A percentile compares a stretch with the other conserved stretches of the same genome.
Evolutionary conservation across 1,139 yeast genomes (phyloP).

Genomic region (Sugiyamaella paludigena): DNA sequence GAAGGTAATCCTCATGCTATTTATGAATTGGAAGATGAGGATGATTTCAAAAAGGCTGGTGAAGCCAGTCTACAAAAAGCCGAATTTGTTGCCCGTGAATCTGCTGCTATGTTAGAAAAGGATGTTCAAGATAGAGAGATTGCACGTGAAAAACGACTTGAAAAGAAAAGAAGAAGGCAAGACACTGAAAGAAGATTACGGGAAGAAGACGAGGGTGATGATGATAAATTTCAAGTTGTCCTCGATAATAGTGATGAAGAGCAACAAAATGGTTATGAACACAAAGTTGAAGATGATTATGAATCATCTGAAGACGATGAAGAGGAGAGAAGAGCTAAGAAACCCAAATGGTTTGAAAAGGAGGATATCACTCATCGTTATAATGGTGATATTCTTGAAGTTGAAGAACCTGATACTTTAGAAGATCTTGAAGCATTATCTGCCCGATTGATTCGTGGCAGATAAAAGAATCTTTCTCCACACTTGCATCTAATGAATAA

Average conservation of each 20-base stretch:
- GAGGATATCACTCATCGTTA: constrained; percentile 36
- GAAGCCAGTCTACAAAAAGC: constrained; percentile 67
- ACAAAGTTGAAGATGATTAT: constrained; percentile 12
- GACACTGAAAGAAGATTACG: constrained; percentile 67
- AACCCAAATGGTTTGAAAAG: constrained; percentile 34
- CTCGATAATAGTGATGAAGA: constrained; percentile 30
- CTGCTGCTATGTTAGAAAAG: constrained; percentile 61
- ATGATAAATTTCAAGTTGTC: constrained; percentile 42
- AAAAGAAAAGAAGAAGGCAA: constrained; percentile 84
- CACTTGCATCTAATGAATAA: constrained; percentile 9
- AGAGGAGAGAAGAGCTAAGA: constrained; percentile 17
- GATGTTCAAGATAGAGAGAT: constrained; percentile 75
- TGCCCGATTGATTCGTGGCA: constrained; percentile 50
- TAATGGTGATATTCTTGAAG: constrained; percentile 52
- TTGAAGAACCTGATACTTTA: constrained; percentile 83
- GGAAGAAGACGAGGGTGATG: constrained; percentile 36
- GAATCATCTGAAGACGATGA: constrained; percentile 14
- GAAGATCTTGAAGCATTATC: constrained; percentile 94
- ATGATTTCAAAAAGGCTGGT: constrained; percentile 75
- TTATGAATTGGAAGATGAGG: constrained; percentile 88
- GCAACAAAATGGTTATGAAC: constrained; percentile 20
- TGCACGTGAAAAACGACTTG: constrained; percentile 82
- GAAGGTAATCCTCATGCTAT: constrained; percentile 89
- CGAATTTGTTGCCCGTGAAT: constrained; percentile 64
- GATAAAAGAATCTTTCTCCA: not conserved